phyloP scores from a whole-genome alignment of 2,329 filamentous ascomycete species.

The Aspergillus pseudoterreus region DNA sequence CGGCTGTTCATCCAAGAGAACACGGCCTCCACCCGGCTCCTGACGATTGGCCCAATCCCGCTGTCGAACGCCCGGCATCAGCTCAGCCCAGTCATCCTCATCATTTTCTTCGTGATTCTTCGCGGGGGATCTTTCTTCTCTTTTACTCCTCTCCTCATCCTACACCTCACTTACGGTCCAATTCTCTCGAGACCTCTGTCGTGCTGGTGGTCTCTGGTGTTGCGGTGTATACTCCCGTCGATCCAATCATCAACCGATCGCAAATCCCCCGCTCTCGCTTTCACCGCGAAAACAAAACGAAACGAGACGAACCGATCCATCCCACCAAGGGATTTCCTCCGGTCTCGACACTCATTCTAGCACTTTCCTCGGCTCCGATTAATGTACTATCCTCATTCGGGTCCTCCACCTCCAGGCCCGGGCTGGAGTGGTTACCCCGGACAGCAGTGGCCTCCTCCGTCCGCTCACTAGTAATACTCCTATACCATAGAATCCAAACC shows the following conservation, averaged over 20 bases:
- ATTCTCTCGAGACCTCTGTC: neutral
- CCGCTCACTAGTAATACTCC: conserved; percentile 11
- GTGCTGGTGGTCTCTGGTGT: neutral
- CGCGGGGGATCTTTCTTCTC: neutral
- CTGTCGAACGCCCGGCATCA: neutral
- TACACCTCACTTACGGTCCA: neutral
- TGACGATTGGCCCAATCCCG: no score
- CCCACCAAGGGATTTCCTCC: no score
- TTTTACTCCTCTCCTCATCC: neutral
- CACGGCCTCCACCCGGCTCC: no score
- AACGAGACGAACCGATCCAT: no score
- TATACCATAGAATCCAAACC: no score
- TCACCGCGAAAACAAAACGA: no score
- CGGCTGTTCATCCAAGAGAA: no score
- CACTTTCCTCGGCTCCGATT: conserved; percentile 7
- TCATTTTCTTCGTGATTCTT: conserved; percentile 2
- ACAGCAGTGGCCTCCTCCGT: conserved; percentile 13
- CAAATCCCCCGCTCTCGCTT: no score
- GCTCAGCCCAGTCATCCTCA: neutral
- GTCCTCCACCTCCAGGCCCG: conserved; percentile 3
- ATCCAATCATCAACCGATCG: no score
- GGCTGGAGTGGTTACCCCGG: conserved; percentile 14
- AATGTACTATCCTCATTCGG: conserved; percentile 20
- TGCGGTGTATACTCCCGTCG: no score
- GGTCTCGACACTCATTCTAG: neutral